A percentile compares a stretch with the other conserved stretches of the same genome.
These are phyloP conservation scores for Entomortierella lignicola DNA, from an alignment of 192 early-diverging fungal species.

Conservation along the genomic window DNA sequence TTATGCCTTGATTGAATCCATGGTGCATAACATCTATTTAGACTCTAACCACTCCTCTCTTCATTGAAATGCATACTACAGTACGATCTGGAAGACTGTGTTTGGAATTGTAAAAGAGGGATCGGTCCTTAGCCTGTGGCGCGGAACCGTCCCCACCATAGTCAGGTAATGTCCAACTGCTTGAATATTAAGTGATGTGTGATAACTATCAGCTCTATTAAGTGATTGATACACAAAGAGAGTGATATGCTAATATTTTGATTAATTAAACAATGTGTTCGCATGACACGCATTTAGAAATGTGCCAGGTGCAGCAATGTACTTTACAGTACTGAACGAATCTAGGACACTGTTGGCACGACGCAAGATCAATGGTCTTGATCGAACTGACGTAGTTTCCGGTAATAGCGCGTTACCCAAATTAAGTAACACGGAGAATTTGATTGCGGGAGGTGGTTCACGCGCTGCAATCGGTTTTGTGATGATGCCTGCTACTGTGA, in stretches of 20 bases:
- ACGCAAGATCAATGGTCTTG: slow-evolving; percentile 43
- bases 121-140: slow-evolving; percentile 79
- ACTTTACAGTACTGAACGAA: slow-evolving; percentile 78
- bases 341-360: slow-evolving; percentile 63
- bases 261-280: too few relatives aligned
- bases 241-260: too few relatives aligned
- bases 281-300: slow-evolving; percentile 54
- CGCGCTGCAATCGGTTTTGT: slow-evolving; percentile 83
- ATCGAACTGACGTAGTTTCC: slow-evolving; percentile 11
- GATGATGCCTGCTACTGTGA: slow-evolving; percentile 94
- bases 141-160: slow-evolving; percentile 80
- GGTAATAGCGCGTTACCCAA: slow-evolving; percentile 46
- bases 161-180: slow-evolving; percentile 57
- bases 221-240: too few relatives aligned
- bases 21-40: background rate
- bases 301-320: slow-evolving; percentile 77
- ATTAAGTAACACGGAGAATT: slow-evolving; percentile 71
- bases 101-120: slow-evolving; percentile 69
- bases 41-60: background rate
- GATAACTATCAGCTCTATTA: too few relatives aligned
- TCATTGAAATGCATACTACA: slow-evolving; percentile 5
- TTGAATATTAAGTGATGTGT: too few relatives aligned
- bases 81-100: slow-evolving; percentile 67
- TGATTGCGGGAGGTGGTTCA: slow-evolving; percentile 76
- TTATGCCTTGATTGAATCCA: background rate